These are phyloP conservation scores for Ganoderma resinaceum DNA, from an alignment of 1,284 basidiomycete genomes.

Conservation along the genomic window DNA sequence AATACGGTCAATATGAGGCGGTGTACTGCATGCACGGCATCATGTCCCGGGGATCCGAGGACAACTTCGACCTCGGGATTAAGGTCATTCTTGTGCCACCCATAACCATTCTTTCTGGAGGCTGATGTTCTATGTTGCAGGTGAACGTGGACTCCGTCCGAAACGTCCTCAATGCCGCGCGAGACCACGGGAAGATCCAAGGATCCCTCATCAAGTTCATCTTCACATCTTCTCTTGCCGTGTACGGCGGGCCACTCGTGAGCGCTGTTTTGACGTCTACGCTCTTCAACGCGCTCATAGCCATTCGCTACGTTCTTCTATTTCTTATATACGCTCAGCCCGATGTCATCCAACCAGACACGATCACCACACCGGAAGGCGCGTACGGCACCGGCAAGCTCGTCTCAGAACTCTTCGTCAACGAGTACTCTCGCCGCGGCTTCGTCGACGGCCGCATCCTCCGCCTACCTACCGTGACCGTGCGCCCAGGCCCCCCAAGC, in stretches of 20 bases:
- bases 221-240: conserved; percentile 67
- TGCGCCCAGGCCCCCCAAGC: conserved; percentile 63
- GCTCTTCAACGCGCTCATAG: background rate
- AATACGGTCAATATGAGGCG: conserved; percentile 50
- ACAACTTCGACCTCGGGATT: conserved; percentile 66
- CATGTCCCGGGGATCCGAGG: conserved; percentile 74
- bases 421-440: conserved; percentile 70
- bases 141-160: conserved; percentile 71
- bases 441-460: conserved; percentile 68
- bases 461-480: conserved; percentile 67
- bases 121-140: conserved; percentile 35
- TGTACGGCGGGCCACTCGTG: conserved; percentile 68
- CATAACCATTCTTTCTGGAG: background rate
- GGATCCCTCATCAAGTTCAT: conserved; percentile 56
- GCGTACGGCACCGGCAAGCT: conserved; percentile 68
- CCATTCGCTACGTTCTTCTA: background rate
- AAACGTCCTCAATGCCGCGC: conserved; percentile 54
- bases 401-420: conserved; percentile 64
- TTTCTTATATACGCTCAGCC: conserved; percentile 43
- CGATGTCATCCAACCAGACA: conserved; percentile 54
- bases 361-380: conserved; percentile 62
- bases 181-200: conserved; percentile 45
- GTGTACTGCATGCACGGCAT: conserved; percentile 71
- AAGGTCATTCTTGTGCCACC: conserved; percentile 39
- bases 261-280: conserved; percentile 10